These are phyloP conservation scores for Monilinia vaccinii-corymbosi DNA, from an alignment of 2,329 filamentous ascomycete genomes.

Conservation along the genomic window DNA sequence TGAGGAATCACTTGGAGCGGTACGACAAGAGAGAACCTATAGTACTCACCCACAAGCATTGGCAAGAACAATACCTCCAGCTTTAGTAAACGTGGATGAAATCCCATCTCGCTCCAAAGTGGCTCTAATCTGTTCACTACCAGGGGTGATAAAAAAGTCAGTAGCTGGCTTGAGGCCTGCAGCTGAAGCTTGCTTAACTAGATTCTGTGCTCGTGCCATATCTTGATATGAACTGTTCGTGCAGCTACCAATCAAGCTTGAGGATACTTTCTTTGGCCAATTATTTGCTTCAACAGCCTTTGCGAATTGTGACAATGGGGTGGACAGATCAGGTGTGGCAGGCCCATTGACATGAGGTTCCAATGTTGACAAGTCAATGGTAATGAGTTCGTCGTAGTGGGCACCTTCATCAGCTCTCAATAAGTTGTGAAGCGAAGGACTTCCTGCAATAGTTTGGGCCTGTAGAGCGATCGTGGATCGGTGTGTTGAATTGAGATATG, in stretches of 20 bases:
- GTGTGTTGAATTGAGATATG: slow-evolving; percentile 81
- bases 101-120: slow-evolving; percentile 86
- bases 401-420: slow-evolving; percentile 73
- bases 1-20: too few relatives aligned
- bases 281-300: slow-evolving; percentile 71
- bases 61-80: slow-evolving; percentile 81
- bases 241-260: slow-evolving; percentile 92
- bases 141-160: slow-evolving; percentile 93
- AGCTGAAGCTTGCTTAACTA: slow-evolving; percentile 81
- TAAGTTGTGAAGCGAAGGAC: slow-evolving; percentile 43
- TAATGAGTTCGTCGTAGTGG: slow-evolving; percentile 83
- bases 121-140: slow-evolving; percentile 92
- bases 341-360: slow-evolving; percentile 97
- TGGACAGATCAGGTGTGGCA: slow-evolving; percentile 91
- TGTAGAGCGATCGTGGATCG: slow-evolving; percentile 39
- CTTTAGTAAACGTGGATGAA: slow-evolving; percentile 73
- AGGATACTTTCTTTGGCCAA: slow-evolving; percentile 87
- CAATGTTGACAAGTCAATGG: slow-evolving; percentile 79
- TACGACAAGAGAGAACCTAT: not conserved
- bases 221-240: slow-evolving; percentile 99
- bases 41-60: slow-evolving; percentile 67
- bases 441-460: slow-evolving; percentile 26
- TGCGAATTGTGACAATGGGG: slow-evolving; percentile 83
- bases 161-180: slow-evolving; percentile 86
- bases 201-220: slow-evolving; percentile 89